Evolutionary conservation across 129 eudicot genomes (phyloP).

Genomic region (Cynara cardunculus): DNA sequence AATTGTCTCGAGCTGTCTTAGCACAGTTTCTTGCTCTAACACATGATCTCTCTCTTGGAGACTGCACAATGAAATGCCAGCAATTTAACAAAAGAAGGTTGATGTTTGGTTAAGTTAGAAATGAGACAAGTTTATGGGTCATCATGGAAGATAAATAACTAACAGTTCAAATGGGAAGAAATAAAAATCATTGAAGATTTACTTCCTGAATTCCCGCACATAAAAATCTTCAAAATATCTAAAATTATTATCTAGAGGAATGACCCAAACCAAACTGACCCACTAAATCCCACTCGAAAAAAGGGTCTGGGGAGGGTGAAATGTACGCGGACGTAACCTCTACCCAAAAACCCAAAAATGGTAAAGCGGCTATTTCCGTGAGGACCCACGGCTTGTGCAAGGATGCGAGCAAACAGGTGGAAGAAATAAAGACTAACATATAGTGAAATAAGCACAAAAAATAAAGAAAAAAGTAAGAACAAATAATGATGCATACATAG

Average conservation of each 20-base stretch:
- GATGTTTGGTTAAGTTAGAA: not conserved
- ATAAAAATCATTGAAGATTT: not conserved
- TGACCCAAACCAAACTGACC: too few relatives aligned
- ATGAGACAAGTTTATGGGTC: not conserved
- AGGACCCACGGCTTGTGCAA: too few relatives aligned
- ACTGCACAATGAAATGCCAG: conserved; percentile 37
- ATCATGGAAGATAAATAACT: conserved; percentile 1
- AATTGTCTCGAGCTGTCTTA: conserved; percentile 92
- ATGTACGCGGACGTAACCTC: too few relatives aligned
- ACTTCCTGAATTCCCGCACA: not conserved
- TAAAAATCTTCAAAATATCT: not conserved
- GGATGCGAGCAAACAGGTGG: too few relatives aligned
- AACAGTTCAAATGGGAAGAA: not conserved
- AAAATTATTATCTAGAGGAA: not conserved
- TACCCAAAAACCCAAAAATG: too few relatives aligned
- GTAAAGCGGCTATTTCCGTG: too few relatives aligned
- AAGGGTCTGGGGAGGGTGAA: too few relatives aligned
- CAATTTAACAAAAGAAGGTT: not conserved
- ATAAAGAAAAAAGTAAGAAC: too few relatives aligned
- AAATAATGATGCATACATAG: too few relatives aligned
- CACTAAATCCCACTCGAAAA: too few relatives aligned
- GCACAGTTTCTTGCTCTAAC: conserved; percentile 76
- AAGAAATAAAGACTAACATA: too few relatives aligned
- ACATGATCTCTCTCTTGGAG: conserved; percentile 88
- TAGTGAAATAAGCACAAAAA: too few relatives aligned